These are phyloP conservation scores for Nicotiana obtusifolia DNA, from an alignment of 257 asterid species.

Conservation along the genomic window DNA sequence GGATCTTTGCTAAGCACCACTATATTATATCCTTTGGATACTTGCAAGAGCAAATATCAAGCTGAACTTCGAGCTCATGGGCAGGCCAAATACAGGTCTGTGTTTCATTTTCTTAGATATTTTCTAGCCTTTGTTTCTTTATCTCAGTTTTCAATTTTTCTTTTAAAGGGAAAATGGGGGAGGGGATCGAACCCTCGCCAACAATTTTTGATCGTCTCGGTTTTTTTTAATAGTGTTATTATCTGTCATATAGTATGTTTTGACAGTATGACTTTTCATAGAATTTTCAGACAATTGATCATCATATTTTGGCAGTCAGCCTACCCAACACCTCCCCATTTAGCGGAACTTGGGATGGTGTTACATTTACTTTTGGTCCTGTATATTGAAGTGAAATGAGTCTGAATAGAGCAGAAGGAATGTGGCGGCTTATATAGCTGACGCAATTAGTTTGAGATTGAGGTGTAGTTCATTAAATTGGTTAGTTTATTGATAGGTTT, in stretches of 20 bases:
- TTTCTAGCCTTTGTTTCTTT: background rate
- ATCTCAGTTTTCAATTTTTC: background rate
- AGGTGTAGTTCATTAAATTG: background rate
- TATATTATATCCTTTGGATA: conserved; percentile 78
- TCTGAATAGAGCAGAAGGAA: background rate
- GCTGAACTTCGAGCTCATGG: conserved; percentile 78
- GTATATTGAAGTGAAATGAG: background rate
- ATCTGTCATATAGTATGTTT: background rate
- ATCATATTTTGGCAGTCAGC: background rate
- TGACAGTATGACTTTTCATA: background rate
- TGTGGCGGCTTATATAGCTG: background rate
- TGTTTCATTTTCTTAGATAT: background rate
- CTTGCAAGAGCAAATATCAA: conserved; percentile 92
- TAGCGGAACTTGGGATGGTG: background rate
- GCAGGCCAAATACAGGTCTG: conserved; percentile 67
- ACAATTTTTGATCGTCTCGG: no score
- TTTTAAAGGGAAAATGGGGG: no score
- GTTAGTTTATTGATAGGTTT: background rate
- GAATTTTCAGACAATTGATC: background rate
- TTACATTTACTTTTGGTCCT: background rate
- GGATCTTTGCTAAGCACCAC: conserved; percentile 91
- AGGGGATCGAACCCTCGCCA: no score
- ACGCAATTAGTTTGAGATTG: background rate
- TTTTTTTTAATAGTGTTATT: background rate
- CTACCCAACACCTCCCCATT: background rate